Percentiles rank a stretch among this genome's conserved stretches.
Evolutionary conservation across 108 stramenopile genomes (phyloP).

Genomic region (Nitzschia sp.): DNA sequence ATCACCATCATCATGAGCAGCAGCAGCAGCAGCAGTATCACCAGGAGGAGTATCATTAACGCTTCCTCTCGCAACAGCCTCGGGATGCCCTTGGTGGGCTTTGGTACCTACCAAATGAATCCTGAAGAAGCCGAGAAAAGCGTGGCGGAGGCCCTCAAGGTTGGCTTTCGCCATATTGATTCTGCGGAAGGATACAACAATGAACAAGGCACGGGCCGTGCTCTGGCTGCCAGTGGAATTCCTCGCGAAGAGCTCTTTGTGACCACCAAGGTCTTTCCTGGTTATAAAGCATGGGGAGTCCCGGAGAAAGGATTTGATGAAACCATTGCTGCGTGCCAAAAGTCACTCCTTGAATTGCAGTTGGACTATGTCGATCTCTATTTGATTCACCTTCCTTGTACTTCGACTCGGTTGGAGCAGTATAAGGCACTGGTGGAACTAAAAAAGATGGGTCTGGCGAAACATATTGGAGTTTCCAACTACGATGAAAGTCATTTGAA

Average conservation of each 20-base stretch:
- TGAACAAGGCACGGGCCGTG: background rate
- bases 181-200: slow-evolving; percentile 6
- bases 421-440: background rate
- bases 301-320: background rate
- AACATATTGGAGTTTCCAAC: slow-evolving; percentile 7
- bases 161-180: slow-evolving; percentile 10
- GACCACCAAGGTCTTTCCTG: slow-evolving; percentile 10
- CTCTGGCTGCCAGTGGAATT: background rate
- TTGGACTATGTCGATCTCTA: slow-evolving; percentile 1
- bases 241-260: slow-evolving; percentile 9
- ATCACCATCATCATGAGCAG: too few species aligned
- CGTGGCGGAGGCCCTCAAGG: background rate
- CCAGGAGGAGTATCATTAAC: too few species aligned
- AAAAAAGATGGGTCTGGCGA: background rate
- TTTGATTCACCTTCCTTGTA: slow-evolving; percentile 4
- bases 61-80: too few species aligned
- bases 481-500: background rate
- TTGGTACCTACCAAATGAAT: slow-evolving; percentile 7
- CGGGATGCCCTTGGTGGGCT: slow-evolving; percentile 6
- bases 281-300: background rate
- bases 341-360: background rate
- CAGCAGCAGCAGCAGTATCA: too few species aligned
- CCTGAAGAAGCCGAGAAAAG: background rate
- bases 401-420: background rate
- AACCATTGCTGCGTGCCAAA: background rate